Evolutionary conservation across 306 rosid genomes (phyloP), one percentile per base, ranked within the genome.

Genomic region (Quercus robur): DNA sequence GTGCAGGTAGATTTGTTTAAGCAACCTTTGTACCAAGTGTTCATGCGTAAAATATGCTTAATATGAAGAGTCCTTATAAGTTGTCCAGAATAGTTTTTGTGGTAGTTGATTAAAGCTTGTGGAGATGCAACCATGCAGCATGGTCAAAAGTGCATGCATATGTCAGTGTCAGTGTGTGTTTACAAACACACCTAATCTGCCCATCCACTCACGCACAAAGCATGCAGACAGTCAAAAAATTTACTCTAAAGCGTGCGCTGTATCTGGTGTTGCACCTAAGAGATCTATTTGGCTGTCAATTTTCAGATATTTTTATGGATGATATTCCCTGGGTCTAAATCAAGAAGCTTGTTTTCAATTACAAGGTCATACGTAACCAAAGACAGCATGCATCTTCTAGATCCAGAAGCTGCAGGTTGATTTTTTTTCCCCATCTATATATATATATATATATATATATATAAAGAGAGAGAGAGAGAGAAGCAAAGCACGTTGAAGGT

Each of bases 1-100:
- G 97, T 78, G 94, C 99, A 93, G 97, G 97, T 91, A 71, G 77
- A 17, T 76, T 70, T 57, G 59, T 30, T 56, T 71, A 21, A 54
- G 56, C 74, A 26, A 38, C 15, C 11, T 46, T 54, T 44, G 9
- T 73, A 15, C 54, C 33, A 31, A 79, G 38, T 57, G 21, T 41
- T 18, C 38, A 30, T 79, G 74, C 71, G 58, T 55, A 56, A 35
- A 44, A 76, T 71, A 35, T 33, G 52, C 26, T 19, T 19, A 19
- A 67, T 33, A 4, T 20, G 38, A 35, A 26, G 19, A 33, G 71
- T 33, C 25, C 10, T 67, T 10, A 67, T 19, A 35, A 68, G 72
- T 35, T 33, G 20, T 35, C 49, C 25, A n/a, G 52, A 28, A n/a
- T 68, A 3, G 14, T 19, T 26, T 35, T 35, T 68, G 5, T 35